Evolutionary conservation across 306 rosid genomes (phyloP), one percentile per base, ranked within the genome.

Genomic region (Begonia fuchsioides): DNA sequence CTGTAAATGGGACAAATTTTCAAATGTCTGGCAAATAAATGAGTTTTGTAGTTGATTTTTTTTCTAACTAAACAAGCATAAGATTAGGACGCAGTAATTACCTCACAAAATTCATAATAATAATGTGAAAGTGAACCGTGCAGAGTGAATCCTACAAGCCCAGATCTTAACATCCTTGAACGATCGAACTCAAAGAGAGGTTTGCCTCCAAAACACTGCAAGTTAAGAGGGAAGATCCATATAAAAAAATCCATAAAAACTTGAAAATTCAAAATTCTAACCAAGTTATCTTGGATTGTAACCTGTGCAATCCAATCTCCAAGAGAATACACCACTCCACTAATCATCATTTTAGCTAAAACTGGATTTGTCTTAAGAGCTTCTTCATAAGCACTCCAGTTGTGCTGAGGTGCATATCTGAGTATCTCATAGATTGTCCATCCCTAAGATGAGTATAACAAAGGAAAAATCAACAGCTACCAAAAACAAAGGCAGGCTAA

Each of bases 261-360:
- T 26, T 4, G 35, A 26, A 26, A 26, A 26, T 2, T 26, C 35
- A 26, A 26, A 26, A 26, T 26, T 26, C 35, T 26, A 26, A 26
- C 5, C 35, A 2, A 4, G 8, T 26, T 4, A 26, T 26, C 35
- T 26, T 8, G 7, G 35, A 26, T 26, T 66, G 62, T 43, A 49
- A 85, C 98, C 83, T 84, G 98, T 1, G 98, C 98, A 50, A 90
- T 90, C 98, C 95, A 90, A 63, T 90, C 98, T 47, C 98, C 98
- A 10, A 85, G 11, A 10, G 98, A 90, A 61, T 90, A 90, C 48
- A 90, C 94, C 40, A 84, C 82, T 54, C 97, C 98, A 68, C 98
- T 90, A 57, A 90, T 90, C 63, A 81, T 76, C 97, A 84, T 90
- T 78, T 90, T 90, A 14, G 97, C 95, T 3, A 90, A 74, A 58